Base-by-base conservation (phyloP, 345 rosid species). In the Melastoma malabathricum region DNA sequence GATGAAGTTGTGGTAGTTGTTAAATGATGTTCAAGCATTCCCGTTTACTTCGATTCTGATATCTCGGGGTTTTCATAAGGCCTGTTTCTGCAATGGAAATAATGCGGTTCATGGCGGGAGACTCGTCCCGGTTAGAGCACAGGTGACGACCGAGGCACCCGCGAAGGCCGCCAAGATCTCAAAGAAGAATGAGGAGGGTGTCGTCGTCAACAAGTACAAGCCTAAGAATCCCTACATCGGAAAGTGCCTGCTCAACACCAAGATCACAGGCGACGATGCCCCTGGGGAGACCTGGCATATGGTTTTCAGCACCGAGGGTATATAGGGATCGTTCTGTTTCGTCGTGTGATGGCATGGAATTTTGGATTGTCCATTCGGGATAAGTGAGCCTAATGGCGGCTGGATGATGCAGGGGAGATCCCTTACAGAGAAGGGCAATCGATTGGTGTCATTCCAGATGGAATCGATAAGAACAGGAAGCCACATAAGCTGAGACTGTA, bases 361-460 rank as follows among this genome's bases (percentile, higher is more conserved):
- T 31, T 12, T 34, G 12, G 12, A 34, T 34, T 34, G 41, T 34
- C 9, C 2, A 6, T 34, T 12, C 12, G 12, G 41, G 12, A 7
- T 34, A 34, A 34, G 12, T 9, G 12, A 34, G 41, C 10, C 2
- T 34, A 6, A 6, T 34, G 12, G 41, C 9, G 41, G 41, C 41
- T 2, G 41, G 12, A 6, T 34, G 61, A n/a, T 14, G 1, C 43
- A 92, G 98, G 95, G 45, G 98, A 92, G 75, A 6, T 87, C 10
- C 98, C 98, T 10, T 92, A 92, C 69, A 87, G 80, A 82, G 98
- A 92, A 87, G 98, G 98, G 43, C 98, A 92, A 58, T 92, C 98
- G 18, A 68, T 92, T 55, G 98, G 98, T 52, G 72, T 87, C 15
- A 82, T 92, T 62, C 48, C 98, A 45, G 98, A 87, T 46, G 96